These are phyloP conservation scores for Xenosphaeropsis pyriputrescens DNA, from an alignment of 2,329 filamentous ascomycete species.

Conservation along the genomic window DNA sequence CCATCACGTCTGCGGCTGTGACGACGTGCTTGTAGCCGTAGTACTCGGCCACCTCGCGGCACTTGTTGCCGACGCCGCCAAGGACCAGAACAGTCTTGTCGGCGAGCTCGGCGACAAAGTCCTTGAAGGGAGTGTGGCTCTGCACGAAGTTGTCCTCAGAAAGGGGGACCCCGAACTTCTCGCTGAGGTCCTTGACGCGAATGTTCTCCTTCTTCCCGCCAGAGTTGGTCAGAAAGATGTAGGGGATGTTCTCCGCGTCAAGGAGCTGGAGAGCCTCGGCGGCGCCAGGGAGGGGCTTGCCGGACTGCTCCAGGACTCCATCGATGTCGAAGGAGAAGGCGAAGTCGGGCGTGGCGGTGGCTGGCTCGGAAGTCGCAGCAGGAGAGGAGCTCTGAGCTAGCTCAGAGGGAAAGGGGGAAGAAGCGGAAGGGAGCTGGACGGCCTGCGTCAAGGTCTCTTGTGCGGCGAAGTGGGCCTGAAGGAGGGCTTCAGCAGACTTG, in stretches of 20 bases:
- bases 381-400: too few relatives aligned
- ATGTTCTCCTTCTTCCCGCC: slow-evolving; percentile 52
- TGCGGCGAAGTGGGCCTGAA: too few relatives aligned
- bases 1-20: slow-evolving; percentile 55
- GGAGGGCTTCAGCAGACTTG: too few relatives aligned
- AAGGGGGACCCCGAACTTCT: slow-evolving; percentile 43
- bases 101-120: slow-evolving; percentile 51
- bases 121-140: slow-evolving; percentile 60
- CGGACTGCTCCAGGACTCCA: slow-evolving; percentile 57
- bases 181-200: slow-evolving; percentile 47
- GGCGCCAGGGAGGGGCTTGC: slow-evolving; percentile 50
- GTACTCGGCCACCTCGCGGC: slow-evolving; percentile 54
- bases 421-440: too few relatives aligned
- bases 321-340: slow-evolving; percentile 66
- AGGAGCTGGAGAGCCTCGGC: slow-evolving; percentile 48
- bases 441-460: too few relatives aligned
- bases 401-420: too few relatives aligned
- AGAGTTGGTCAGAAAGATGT: slow-evolving; percentile 61
- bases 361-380: too few relatives aligned
- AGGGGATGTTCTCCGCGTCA: slow-evolving; percentile 56
- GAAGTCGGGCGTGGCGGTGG: slow-evolving; percentile 20
- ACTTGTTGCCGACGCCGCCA: slow-evolving; percentile 51
- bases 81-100: slow-evolving; percentile 53
- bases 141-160: slow-evolving; percentile 58
- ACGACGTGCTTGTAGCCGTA: slow-evolving; percentile 60